Evolutionary conservation across 2,329 filamentous ascomycete genomes (phyloP).

Genomic region (Arthrobotrys pseudoclavata): DNA sequence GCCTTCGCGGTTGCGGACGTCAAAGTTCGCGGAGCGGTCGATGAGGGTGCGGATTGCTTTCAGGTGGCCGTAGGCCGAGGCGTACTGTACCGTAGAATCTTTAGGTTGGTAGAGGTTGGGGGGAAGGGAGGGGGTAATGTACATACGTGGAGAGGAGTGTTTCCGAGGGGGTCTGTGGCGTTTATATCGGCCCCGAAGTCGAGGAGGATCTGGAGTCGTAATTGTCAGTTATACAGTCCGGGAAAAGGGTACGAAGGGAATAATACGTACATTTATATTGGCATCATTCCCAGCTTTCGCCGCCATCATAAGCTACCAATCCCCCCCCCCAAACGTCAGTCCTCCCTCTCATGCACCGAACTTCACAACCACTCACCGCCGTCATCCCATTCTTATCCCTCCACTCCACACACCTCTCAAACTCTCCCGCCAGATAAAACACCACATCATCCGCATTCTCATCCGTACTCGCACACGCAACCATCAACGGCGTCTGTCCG

Average conservation of each 20-base stretch:
- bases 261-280: slow-evolving; percentile 62
- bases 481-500: slow-evolving; percentile 63
- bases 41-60: slow-evolving; percentile 63
- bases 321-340: background rate
- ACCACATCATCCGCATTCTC: slow-evolving; percentile 61
- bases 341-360: background rate
- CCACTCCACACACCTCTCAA: slow-evolving; percentile 60
- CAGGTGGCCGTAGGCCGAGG: slow-evolving; percentile 63
- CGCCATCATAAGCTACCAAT: slow-evolving; percentile 61
- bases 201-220: slow-evolving; percentile 61
- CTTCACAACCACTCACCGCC: slow-evolving; percentile 46
- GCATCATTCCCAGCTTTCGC: slow-evolving; percentile 62
- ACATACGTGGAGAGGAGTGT: slow-evolving; percentile 62
- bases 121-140: background rate
- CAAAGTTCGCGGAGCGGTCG: slow-evolving; percentile 61
- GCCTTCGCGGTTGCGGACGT: slow-evolving; percentile 62
- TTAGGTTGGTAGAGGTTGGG: slow-evolving; percentile 9
- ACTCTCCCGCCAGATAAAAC: slow-evolving; percentile 59
- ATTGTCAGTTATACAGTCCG: background rate
- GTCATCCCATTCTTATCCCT: slow-evolving; percentile 62
- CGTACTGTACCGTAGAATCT: slow-evolving; percentile 61
- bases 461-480: slow-evolving; percentile 61
- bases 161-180: slow-evolving; percentile 61
- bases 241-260: background rate
- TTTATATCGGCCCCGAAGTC: slow-evolving; percentile 68